These are phyloP conservation scores for Syzygium jambos DNA, from an alignment of 345 rosid species.

Conservation along the genomic window DNA sequence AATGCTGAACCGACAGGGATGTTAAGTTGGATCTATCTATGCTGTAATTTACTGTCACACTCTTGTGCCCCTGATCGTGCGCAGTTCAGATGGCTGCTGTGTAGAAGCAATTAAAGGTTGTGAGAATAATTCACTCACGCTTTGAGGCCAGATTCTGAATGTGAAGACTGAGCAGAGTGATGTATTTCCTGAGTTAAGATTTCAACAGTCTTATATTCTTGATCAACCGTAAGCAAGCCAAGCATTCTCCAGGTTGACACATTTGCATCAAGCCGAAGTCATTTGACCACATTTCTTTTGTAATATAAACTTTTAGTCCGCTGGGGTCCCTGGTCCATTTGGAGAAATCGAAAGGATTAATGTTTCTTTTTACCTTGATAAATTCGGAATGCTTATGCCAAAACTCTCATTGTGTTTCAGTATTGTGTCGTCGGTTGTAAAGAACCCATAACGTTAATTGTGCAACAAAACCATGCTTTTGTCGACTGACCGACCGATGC, in stretches of 20 bases:
- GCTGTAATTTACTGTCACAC: not conserved
- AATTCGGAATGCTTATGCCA: not conserved
- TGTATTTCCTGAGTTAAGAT: not conserved
- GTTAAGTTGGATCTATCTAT: not conserved
- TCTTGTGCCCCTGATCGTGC: not conserved
- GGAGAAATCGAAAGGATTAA: not conserved
- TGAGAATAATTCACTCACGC: not conserved
- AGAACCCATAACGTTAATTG: not conserved
- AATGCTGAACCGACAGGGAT: slow-evolving; percentile 1
- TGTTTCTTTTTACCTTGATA: not conserved
- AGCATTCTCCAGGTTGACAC: not conserved
- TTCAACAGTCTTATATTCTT: not conserved
- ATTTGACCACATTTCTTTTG: not conserved
- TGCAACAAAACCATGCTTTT: not conserved
- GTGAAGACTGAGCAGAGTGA: not conserved
- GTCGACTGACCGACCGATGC: not conserved
- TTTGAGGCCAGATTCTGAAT: not conserved
- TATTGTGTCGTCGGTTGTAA: not conserved
- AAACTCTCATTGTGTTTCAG: not conserved
- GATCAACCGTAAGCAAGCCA: not conserved
- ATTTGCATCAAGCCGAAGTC: not conserved
- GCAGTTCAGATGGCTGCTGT: not conserved
- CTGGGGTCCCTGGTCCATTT: not conserved
- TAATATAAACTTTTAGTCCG: not conserved
- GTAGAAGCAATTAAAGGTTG: slow-evolving; percentile 7